Conservation (phyloP, 2,329 filamentous ascomycete species). For the Sclerotinia subarctica region DNA sequence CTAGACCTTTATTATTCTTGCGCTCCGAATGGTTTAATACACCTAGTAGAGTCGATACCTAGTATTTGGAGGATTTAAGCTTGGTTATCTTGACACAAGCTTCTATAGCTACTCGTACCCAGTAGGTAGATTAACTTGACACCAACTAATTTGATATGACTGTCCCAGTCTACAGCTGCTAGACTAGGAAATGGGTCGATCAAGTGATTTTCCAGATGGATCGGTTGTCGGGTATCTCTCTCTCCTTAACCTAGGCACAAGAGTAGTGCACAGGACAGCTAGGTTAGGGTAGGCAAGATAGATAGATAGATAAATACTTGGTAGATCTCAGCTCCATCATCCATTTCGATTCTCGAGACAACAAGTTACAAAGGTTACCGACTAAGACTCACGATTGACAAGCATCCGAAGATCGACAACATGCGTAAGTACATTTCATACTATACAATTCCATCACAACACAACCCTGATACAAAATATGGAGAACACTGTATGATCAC, state of each 20-base stretch:
- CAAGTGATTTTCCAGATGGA: neutral
- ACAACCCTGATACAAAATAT: neutral
- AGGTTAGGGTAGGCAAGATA: neutral
- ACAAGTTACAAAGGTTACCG: neutral
- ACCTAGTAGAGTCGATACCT: no score
- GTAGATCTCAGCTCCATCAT: no score
- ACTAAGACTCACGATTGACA: neutral
- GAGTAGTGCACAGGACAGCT: neutral
- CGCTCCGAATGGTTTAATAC: neutral
- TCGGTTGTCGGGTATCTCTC: constrained; percentile 6
- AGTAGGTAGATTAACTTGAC: no score
- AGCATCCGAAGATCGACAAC: neutral
- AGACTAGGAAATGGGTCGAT: neutral
- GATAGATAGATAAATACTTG: neutral
- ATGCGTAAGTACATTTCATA: constrained; percentile 5
- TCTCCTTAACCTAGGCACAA: neutral
- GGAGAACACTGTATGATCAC: neutral
- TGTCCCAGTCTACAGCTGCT: neutral
- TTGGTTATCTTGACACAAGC: no score
- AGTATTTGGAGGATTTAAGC: neutral
- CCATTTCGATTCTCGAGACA: neutral
- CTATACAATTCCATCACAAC: neutral
- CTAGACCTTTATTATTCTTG: neutral
- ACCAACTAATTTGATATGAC: no score
- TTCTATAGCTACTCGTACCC: no score